Percentiles rank a stretch among this genome's conserved stretches.
Conservation (phyloP, 179 eudicot species). For the Spergularia azorica region DNA sequence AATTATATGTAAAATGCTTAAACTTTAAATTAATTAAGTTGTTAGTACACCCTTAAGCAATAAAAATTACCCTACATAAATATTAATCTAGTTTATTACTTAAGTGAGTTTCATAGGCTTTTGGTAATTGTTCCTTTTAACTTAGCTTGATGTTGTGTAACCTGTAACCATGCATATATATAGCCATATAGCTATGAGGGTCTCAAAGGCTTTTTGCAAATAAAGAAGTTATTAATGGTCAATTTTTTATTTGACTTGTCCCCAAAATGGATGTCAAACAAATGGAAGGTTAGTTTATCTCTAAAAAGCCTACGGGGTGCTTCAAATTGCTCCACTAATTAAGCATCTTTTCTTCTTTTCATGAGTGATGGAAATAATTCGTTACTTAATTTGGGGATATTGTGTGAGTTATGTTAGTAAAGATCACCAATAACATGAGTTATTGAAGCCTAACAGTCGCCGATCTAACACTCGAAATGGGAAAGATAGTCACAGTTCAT, state of each 20-base stretch:
- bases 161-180: too few relatives aligned
- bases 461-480: too few relatives aligned
- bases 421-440: not conserved
- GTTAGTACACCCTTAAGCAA: too few relatives aligned
- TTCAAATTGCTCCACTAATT: slow-evolving; percentile 10
- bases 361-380: too few relatives aligned
- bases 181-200: too few relatives aligned
- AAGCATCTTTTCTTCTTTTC: slow-evolving; percentile 1
- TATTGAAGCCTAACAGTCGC: too few relatives aligned
- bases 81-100: not conserved
- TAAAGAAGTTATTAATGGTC: not conserved
- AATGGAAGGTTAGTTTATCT: not conserved
- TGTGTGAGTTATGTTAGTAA: not conserved
- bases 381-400: not conserved
- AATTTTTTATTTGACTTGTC: slow-evolving; percentile 26
- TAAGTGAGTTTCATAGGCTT: not conserved
- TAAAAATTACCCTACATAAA: too few relatives aligned
- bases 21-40: too few relatives aligned
- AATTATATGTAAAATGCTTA: too few relatives aligned
- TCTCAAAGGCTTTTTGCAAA: not conserved
- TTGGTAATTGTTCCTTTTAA: not conserved
- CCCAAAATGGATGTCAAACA: slow-evolving; percentile 30
- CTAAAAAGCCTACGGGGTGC: slow-evolving; percentile 24
- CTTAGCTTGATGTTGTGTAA: too few relatives aligned
- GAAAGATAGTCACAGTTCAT: too few relatives aligned